Evolutionary conservation across 1,284 basidiomycete genomes (phyloP).

Genomic region (Marasmius sp.): DNA sequence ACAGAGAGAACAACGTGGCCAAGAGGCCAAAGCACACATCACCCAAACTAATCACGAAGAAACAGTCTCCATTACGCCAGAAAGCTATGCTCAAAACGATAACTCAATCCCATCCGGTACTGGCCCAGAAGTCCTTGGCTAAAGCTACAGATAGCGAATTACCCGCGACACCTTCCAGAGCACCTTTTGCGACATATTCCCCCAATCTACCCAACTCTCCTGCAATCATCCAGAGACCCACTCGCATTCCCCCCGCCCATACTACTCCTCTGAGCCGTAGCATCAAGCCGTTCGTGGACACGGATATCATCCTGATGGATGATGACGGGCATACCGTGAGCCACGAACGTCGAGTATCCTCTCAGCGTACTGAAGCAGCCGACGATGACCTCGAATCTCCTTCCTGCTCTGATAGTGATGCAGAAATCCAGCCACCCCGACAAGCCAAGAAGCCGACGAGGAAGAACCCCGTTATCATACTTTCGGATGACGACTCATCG

Average conservation of each 20-base stretch:
- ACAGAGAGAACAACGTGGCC: conserved; percentile 36
- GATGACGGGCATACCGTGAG: conserved; percentile 53
- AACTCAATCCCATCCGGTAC: conserved; percentile 6
- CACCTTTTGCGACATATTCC: conserved; percentile 40
- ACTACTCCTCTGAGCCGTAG: conserved; percentile 33
- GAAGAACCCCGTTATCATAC: conserved; percentile 30
- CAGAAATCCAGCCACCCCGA: not conserved
- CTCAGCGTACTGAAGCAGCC: not conserved
- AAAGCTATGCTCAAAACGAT: conserved; percentile 14
- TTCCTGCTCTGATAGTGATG: not conserved
- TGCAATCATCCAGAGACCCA: conserved; percentile 23
- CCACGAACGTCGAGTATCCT: conserved; percentile 52
- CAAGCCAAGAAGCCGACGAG: conserved; percentile 17
- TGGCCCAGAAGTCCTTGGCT: conserved; percentile 14
- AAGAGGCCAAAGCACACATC: conserved; percentile 5
- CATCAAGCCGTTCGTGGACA: conserved; percentile 46
- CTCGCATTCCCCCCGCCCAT: conserved; percentile 26
- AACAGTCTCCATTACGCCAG: conserved; percentile 26
- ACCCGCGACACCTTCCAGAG: conserved; percentile 38
- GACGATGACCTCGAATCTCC: not conserved
- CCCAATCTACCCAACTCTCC: conserved; percentile 45
- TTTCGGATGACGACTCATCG: conserved; percentile 46
- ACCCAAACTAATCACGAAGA: conserved; percentile 37
- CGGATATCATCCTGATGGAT: conserved; percentile 69
- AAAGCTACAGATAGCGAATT: conserved; percentile 24